Evolutionary conservation across 176 grass and related monocot genomes (phyloP).

Genomic region (Oryza glaberrima): DNA sequence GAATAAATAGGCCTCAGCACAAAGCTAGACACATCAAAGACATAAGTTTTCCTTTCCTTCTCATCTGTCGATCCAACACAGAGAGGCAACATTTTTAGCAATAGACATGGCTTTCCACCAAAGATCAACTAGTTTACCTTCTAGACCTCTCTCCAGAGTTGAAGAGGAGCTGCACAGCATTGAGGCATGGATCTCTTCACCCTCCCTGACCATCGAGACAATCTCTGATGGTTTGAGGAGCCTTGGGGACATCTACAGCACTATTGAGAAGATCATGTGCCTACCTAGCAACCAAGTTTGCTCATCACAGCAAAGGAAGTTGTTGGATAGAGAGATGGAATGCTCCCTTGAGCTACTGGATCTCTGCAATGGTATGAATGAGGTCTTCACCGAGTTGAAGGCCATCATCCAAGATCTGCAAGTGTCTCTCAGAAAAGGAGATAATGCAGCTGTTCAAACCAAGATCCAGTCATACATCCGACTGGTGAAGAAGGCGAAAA

Average conservation of each 20-base stretch:
- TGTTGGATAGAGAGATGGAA: conserved; percentile 43
- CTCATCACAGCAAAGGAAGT: conserved; percentile 21
- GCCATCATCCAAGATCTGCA: conserved; percentile 39
- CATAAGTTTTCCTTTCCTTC: conserved; percentile 1
- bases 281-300: conserved; percentile 24
- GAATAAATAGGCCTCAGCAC: conserved; percentile 18
- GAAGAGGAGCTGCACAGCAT: conserved; percentile 35
- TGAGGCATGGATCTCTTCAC: conserved; percentile 22
- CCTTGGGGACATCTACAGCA: conserved; percentile 15
- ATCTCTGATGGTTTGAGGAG: conserved; percentile 24
- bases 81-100: neutral
- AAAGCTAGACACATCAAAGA: conserved; percentile 19
- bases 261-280: conserved; percentile 1
- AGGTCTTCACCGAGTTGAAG: conserved; percentile 38
- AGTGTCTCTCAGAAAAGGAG: conserved; percentile 43
- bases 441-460: neutral
- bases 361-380: conserved; percentile 38
- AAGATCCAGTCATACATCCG: conserved; percentile 36
- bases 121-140: conserved; percentile 39
- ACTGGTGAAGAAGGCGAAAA: conserved; percentile 38
- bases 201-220: neutral
- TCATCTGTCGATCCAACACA: neutral
- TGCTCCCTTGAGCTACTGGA: conserved; percentile 45
- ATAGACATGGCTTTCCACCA: conserved; percentile 29
- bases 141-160: conserved; percentile 23